phyloP scores from a whole-genome alignment of 169 alveolate genomes.

The Theileria luwenshuni region DNA sequence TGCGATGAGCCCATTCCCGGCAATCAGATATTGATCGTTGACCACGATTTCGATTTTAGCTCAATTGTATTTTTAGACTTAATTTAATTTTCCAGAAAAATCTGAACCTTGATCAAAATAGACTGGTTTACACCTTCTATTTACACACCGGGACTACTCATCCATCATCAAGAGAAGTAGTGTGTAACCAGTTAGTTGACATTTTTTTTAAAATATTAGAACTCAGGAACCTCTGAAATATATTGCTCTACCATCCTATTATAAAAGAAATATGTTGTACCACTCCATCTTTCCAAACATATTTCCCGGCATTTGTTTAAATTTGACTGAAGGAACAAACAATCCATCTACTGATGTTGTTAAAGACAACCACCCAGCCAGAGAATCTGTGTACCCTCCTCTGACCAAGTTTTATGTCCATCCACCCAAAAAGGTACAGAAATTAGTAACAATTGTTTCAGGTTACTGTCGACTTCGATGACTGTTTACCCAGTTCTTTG shows the following conservation, averaged over 20 bases:
- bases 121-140: not conserved
- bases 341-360: too few relatives aligned
- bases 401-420: constrained; percentile 16
- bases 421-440: constrained; percentile 25
- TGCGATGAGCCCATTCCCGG: constrained; percentile 83
- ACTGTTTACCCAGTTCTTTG: not conserved
- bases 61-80: not conserved
- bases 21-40: constrained; percentile 35
- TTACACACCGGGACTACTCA: not conserved
- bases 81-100: not conserved
- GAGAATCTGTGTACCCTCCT: constrained; percentile 2
- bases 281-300: not conserved
- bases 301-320: not conserved
- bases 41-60: not conserved
- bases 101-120: not conserved
- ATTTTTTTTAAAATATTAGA: not conserved
- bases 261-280: not conserved
- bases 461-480: not conserved
- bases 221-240: not conserved
- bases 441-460: not conserved
- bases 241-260: not conserved
- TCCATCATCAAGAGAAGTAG: not conserved
- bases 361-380: not conserved
- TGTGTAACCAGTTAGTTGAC: not conserved
- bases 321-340: not conserved